Evolutionary conservation across 169 alveolate genomes (phyloP).

Genomic region (Plasmodium vinckei): DNA sequence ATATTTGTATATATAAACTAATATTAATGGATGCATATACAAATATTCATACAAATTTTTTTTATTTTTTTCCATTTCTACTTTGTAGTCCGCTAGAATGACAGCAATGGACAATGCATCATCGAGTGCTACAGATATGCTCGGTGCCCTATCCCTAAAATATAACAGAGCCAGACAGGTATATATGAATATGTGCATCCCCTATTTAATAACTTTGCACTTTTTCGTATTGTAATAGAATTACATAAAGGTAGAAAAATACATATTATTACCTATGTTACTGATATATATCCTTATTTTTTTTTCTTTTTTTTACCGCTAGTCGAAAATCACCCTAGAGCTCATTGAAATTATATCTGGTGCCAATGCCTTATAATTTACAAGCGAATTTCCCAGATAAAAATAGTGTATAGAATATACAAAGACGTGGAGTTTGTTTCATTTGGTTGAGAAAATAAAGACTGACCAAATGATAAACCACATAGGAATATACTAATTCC

Average conservation of each 20-base stretch:
- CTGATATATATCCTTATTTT: too few relatives aligned
- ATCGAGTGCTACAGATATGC: slow-evolving; percentile 90
- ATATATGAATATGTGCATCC: background rate
- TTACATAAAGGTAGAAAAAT: too few relatives aligned
- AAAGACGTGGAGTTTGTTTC: background rate
- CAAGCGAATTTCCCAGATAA: background rate
- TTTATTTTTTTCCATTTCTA: background rate
- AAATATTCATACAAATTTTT: background rate
- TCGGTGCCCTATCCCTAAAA: slow-evolving; percentile 83
- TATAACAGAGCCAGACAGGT: slow-evolving; percentile 89
- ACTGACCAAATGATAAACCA: too few relatives aligned
- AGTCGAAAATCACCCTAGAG: slow-evolving; percentile 95
- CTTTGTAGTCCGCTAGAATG: slow-evolving; percentile 88
- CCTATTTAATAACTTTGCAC: background rate
- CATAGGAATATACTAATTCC: too few relatives aligned
- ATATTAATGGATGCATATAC: background rate
- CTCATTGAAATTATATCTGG: slow-evolving; percentile 96
- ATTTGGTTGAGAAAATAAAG: too few relatives aligned
- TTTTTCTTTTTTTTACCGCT: background rate
- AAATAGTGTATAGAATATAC: background rate
- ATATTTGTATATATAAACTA: background rate
- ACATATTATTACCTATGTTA: too few relatives aligned
- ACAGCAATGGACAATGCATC: slow-evolving; percentile 93
- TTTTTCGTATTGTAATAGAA: background rate
- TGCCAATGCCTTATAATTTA: slow-evolving; percentile 90